Evolutionary conservation across 345 rosid genomes (phyloP).

Genomic region (Hibiscus syriacus): DNA sequence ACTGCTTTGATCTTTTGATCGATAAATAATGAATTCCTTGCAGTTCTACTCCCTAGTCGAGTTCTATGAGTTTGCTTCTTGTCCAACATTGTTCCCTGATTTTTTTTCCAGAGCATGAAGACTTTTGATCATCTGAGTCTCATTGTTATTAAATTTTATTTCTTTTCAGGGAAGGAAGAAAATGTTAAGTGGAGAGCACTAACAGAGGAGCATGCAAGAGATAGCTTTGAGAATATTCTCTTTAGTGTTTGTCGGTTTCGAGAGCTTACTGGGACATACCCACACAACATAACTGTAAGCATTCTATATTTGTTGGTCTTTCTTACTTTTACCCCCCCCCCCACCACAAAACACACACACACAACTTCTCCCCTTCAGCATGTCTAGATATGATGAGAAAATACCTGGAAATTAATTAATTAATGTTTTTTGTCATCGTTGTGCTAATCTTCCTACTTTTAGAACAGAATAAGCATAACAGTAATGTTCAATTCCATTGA

Average conservation of each 20-base stretch:
- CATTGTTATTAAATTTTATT: constrained; percentile 11
- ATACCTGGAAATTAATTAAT: background rate
- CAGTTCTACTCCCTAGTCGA: constrained; percentile 6
- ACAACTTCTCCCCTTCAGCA: background rate
- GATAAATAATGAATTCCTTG: background rate
- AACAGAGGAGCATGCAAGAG: constrained; percentile 97
- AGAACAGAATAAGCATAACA: background rate
- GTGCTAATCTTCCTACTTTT: background rate
- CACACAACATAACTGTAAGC: constrained; percentile 83
- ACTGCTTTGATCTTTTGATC: background rate
- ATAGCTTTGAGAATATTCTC: constrained; percentile 95
- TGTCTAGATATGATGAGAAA: background rate
- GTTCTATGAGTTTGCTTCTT: background rate
- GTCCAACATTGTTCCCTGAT: background rate
- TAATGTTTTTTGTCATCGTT: background rate
- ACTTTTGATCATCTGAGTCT: constrained; percentile 1
- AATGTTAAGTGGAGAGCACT: constrained; percentile 66
- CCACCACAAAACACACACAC: too few species aligned
- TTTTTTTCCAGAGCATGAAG: background rate
- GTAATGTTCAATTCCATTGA: background rate
- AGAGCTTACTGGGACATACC: constrained; percentile 89
- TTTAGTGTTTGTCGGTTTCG: constrained; percentile 88
- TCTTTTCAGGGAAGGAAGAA: constrained; percentile 54
- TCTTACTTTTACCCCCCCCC: background rate
- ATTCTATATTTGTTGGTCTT: background rate